Conservation (phyloP, 768 basidiomycete species). For the Amanita phalloides region DNA sequence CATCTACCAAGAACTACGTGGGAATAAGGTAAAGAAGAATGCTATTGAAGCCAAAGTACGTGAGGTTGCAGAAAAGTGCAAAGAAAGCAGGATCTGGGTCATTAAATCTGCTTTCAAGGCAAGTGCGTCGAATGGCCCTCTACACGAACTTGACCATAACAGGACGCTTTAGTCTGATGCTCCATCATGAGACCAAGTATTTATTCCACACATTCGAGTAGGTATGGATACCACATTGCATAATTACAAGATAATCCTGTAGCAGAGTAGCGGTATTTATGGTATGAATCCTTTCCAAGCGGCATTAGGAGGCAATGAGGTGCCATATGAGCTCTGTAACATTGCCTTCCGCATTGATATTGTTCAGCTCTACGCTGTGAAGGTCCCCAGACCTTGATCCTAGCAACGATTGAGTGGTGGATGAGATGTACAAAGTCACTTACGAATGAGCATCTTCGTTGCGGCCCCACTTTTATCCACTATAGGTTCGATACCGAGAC, state of each 20-base stretch:
- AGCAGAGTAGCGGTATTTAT: background rate
- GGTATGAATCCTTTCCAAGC: background rate
- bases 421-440: slow-evolving; percentile 17
- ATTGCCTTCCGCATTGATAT: slow-evolving; percentile 22
- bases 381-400: slow-evolving; percentile 39
- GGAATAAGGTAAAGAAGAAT: slow-evolving; percentile 72
- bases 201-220: background rate
- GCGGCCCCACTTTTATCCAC: slow-evolving; percentile 38
- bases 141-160: background rate
- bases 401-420: slow-evolving; percentile 15
- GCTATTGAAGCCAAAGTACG: slow-evolving; percentile 73
- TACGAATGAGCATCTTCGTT: slow-evolving; percentile 60
- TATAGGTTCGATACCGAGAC: slow-evolving; percentile 63
- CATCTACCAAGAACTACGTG: slow-evolving; percentile 57
- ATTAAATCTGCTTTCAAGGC: slow-evolving; percentile 35
- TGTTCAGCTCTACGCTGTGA: slow-evolving; percentile 27
- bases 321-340: slow-evolving; percentile 33
- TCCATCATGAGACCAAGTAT: background rate
- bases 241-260: background rate
- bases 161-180: background rate
- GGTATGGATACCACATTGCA: background rate
- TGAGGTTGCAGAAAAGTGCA: slow-evolving; percentile 68
- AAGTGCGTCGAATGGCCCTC: background rate
- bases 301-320: slow-evolving; percentile 28
- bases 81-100: slow-evolving; percentile 65